These are phyloP conservation scores for Helenozyma baotianmanensis DNA, from an alignment of 805 yeast species.

Conservation along the genomic window DNA sequence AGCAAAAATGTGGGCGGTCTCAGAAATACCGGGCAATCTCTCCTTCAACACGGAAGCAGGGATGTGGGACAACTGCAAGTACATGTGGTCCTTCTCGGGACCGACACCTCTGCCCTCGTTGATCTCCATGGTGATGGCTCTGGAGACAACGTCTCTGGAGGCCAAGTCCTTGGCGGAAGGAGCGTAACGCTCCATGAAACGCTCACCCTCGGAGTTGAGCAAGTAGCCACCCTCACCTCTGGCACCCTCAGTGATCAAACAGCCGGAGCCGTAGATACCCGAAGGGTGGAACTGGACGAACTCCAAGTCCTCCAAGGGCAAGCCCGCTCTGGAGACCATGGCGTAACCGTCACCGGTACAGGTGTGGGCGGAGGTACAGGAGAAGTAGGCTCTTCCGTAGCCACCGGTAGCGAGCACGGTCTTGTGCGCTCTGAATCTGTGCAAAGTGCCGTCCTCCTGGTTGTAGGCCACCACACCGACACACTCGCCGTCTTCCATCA, in stretches of 20 bases:
- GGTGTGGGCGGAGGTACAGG: conserved; percentile 98
- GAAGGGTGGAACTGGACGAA: conserved; percentile 99
- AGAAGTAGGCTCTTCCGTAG: conserved; percentile 96
- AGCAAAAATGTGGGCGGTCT: conserved; percentile 96
- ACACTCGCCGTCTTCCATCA: conserved; percentile 93
- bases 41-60: conserved; percentile 90
- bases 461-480: conserved; percentile 97
- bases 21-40: conserved; percentile 98
- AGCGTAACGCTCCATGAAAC: conserved; percentile 99
- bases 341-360: conserved; percentile 99
- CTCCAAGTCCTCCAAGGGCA: conserved; percentile 95
- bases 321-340: conserved; percentile 97
- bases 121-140: conserved; percentile 98
- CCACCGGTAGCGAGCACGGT: conserved; percentile 99
- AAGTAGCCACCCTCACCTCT: conserved; percentile 99
- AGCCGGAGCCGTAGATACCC: conserved; percentile 98
- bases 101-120: conserved; percentile 99
- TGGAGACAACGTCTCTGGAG: conserved; percentile 95
- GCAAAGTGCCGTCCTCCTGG: conserved; percentile 98
- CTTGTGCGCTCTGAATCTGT: conserved; percentile 95
- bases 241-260: conserved; percentile 98
- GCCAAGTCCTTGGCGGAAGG: conserved; percentile 98
- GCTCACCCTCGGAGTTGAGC: conserved; percentile 95
- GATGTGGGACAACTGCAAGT: conserved; percentile 86
- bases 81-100: conserved; percentile 91